Base-by-base conservation (phyloP, 768 basidiomycete genomes). In the Amanita thiersii region DNA sequence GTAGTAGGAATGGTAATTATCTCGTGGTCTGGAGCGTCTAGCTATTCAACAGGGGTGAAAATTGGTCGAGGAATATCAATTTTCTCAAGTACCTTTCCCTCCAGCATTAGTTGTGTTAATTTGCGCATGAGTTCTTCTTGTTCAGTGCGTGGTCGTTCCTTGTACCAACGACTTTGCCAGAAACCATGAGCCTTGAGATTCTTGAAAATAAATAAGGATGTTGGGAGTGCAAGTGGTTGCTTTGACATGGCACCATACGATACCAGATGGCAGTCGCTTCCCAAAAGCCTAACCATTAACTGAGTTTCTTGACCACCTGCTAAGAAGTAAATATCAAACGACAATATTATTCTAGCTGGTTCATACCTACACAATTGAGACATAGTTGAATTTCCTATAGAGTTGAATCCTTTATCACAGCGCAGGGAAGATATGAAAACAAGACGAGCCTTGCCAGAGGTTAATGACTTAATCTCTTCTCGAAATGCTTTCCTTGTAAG, bases 201-300 rank as follows among this genome's bases (percentile, higher is more conserved):
- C 48, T 80, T 87, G 69, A 93, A 93, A 46, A 93, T 89, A 60
- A 87, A 81, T 15, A 79, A 63, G 0, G 84, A 83, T 0, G 85
- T 81, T 1, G 90, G 84, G 15, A 93, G 56, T 1, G 77, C 72
- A 12, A 93, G 58, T 0, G 89, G 86, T 39, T 81, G 70, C 55
- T 84, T 89, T 1, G 89, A 84, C 89, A 93, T 92, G 4, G 85
- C 88, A 20, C 90, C 90, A 41, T 92, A 93, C 0, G 90, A 87
- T 5, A 91, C 80, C 9, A 91, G 69, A 48, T 85, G 82, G 2
- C 81, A 77, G 49, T 82, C 64, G 31, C 67, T 60, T 18, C 80
- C 81, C 0, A 93, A 65, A 5, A 84, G 62, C 37, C 77, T 70
- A 1, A 74, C 68, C 86, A 91, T 87, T 5, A 65, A 50, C 0